Evolutionary conservation across 805 yeast genomes (phyloP), one percentile per base, ranked within the genome.

Genomic region (Cyberlindnera maritima): DNA sequence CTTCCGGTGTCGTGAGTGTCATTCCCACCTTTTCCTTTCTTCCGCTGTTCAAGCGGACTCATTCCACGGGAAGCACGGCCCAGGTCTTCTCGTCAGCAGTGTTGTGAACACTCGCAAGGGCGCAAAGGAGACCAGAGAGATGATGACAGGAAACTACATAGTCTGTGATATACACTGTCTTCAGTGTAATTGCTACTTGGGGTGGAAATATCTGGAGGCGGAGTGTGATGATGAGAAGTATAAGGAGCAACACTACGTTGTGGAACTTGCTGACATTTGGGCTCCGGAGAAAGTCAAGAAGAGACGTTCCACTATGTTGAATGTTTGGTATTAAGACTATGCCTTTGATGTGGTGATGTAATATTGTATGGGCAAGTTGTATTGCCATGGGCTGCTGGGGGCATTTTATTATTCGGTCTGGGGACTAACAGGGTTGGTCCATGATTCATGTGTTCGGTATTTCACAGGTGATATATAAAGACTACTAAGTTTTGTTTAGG

Each of bases 171-270:
- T 81, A 26, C 56, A 57, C 32, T 83, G 89, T 56, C 75, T 72
- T 38, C 76, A 75, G 51, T 83, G 89, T 58, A 65, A 67, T 41
- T 60, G 63, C 5, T 63, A 74, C 43, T 65, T 83, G 15, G 89
- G 88, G 3, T 83, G 89, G 89, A 76, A 74, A 49, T 83, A 83
- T 55, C 58, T 81, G 34, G 68, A 68, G 54, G 74, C 84, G 38
- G 71, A 69, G 28, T 62, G 66, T 25, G 55, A 56, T 18, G 61
- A 67, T 15, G 83, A 81, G 64, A 66, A 70, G 48, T 81, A 77
- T 60, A 83, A 83, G 59, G 86, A 79, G 56, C 84, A 85, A 9
- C 72, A 75, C 53, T 82, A 66, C 54, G 79, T 83, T 33, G 67
- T 83, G 48, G 63, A 58, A 25, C 31, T 50, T 15, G n/a, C 40